These are phyloP conservation scores for Cyclotella kingstonii DNA, from an alignment of 108 stramenopile species.

Conservation along the genomic window DNA sequence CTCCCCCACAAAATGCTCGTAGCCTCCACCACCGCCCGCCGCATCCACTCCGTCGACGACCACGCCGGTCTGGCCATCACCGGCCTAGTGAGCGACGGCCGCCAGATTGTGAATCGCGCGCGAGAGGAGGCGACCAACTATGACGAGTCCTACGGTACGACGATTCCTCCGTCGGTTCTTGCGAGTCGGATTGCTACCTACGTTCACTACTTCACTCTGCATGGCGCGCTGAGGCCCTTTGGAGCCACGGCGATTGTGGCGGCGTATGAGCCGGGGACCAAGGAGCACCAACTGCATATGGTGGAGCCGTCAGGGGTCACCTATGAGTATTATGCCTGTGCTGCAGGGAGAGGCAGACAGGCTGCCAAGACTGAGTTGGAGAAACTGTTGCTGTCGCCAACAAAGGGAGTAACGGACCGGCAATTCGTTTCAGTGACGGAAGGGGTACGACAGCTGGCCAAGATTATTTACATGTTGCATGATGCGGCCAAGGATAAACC, in stretches of 20 bases:
- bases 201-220: conserved; percentile 97
- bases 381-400: conserved; percentile 92
- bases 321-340: conserved; percentile 91
- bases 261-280: conserved; percentile 86
- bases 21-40: conserved; percentile 61
- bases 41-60: conserved; percentile 75
- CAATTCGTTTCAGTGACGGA: conserved; percentile 44
- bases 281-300: conserved; percentile 85
- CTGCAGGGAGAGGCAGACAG: conserved; percentile 97
- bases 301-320: conserved; percentile 92
- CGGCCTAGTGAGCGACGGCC: conserved; percentile 94
- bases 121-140: conserved; percentile 88
- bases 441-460: conserved; percentile 94
- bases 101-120: conserved; percentile 91
- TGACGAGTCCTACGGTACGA: conserved; percentile 83
- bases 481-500: conserved; percentile 97
- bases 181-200: conserved; percentile 87
- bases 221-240: conserved; percentile 96
- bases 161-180: conserved; percentile 79
- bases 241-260: conserved; percentile 87
- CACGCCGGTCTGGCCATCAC: conserved; percentile 81
- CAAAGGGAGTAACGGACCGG: conserved; percentile 14
- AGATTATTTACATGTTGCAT: conserved; percentile 90
- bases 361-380: conserved; percentile 99
- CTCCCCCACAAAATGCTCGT: conserved; percentile 90